Conservation (phyloP, 2,329 filamentous ascomycete species). For the Aspergillus chevalieri region DNA sequence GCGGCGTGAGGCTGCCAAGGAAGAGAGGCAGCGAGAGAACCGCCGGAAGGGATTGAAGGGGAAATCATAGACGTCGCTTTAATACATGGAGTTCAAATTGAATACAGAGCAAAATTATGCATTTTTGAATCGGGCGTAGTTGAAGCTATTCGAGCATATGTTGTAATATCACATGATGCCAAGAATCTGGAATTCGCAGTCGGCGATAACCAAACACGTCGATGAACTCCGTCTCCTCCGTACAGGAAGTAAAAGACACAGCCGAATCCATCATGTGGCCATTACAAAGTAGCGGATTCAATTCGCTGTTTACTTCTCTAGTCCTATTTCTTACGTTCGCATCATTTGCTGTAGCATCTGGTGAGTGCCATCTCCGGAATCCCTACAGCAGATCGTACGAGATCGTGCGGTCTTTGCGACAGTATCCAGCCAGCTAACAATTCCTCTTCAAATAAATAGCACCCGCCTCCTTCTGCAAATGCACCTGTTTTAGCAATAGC, state of each 20-base stretch:
- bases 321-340: slow-evolving; percentile 20
- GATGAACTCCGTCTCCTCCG: background rate
- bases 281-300: slow-evolving; percentile 8
- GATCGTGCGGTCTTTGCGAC: background rate
- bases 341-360: slow-evolving; percentile 27
- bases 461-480: slow-evolving; percentile 64
- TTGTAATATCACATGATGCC: slow-evolving; percentile 8
- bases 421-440: slow-evolving; percentile 1
- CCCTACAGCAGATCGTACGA: background rate
- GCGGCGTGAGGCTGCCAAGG: slow-evolving; percentile 54
- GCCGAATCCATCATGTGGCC: slow-evolving; percentile 15
- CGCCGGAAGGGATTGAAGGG: slow-evolving; percentile 44
- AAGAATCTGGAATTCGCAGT: slow-evolving; percentile 1
- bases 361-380: slow-evolving; percentile 21
- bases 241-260: background rate
- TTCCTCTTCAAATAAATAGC: slow-evolving; percentile 16
- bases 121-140: background rate
- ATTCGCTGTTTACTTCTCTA: slow-evolving; percentile 18
- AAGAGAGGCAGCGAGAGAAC: slow-evolving; percentile 55
- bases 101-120: no score
- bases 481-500: slow-evolving; percentile 61
- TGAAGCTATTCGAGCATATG: background rate
- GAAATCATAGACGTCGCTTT: slow-evolving; percentile 16
- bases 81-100: background rate
- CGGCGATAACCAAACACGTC: background rate